These are phyloP conservation scores for Thalassiosira ordinaria DNA, from an alignment of 352 stramenopile genomes.

Conservation along the genomic window DNA sequence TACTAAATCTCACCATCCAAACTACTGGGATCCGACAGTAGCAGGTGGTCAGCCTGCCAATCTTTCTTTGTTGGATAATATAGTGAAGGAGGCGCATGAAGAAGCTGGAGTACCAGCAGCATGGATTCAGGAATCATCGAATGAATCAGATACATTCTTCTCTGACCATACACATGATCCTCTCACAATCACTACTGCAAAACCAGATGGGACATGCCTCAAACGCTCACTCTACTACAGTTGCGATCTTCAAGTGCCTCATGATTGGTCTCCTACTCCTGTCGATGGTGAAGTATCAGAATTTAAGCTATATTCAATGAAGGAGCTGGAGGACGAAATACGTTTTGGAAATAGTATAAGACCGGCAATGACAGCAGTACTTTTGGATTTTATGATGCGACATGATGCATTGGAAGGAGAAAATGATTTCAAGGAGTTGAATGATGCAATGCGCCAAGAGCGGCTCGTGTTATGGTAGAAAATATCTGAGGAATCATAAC, in stretches of 20 bases:
- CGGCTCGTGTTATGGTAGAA: slow-evolving; percentile 33
- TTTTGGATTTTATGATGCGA: slow-evolving; percentile 51
- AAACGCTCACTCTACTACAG: slow-evolving; percentile 58
- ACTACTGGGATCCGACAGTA: slow-evolving; percentile 66
- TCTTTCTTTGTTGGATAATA: slow-evolving; percentile 56
- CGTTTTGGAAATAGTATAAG: slow-evolving; percentile 31
- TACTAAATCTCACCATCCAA: slow-evolving; percentile 52
- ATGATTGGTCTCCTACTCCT: slow-evolving; percentile 26
- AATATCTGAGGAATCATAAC: no score
- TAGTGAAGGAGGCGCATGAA: slow-evolving; percentile 72
- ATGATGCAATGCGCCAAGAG: slow-evolving; percentile 32
- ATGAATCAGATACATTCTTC: slow-evolving; percentile 11
- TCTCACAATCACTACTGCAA: slow-evolving; percentile 42
- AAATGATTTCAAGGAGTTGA: slow-evolving; percentile 24
- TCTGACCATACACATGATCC: slow-evolving; percentile 31
- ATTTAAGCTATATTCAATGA: slow-evolving; percentile 45
- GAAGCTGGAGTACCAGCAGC: slow-evolving; percentile 63
- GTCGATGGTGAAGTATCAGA: slow-evolving; percentile 48
- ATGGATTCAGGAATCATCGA: slow-evolving; percentile 26
- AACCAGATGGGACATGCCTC: slow-evolving; percentile 44
- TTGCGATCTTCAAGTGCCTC: slow-evolving; percentile 43
- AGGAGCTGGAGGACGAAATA: slow-evolving; percentile 49
- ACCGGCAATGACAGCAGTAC: slow-evolving; percentile 43
- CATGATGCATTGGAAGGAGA: slow-evolving; percentile 28
- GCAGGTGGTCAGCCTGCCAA: slow-evolving; percentile 61